A percentile compares a stretch with the other conserved stretches of the same genome.
These are phyloP conservation scores for Podila clonocystis DNA, from an alignment of 192 early-diverging fungal genomes.

Conservation along the genomic window DNA sequence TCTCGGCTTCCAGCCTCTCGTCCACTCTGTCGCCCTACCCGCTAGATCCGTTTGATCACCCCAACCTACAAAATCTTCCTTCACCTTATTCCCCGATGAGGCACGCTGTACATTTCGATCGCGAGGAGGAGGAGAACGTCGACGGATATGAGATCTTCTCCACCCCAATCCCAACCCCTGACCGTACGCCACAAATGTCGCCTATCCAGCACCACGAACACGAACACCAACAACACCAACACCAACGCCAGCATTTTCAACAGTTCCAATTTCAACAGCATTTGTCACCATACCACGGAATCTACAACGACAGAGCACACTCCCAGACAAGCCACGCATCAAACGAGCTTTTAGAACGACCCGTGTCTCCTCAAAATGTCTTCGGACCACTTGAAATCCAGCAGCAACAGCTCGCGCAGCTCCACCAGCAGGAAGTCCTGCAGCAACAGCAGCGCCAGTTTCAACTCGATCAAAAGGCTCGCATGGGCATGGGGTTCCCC, in stretches of 20 bases:
- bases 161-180: background rate
- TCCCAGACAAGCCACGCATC: no score
- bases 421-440: slow-evolving; percentile 3
- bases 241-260: background rate
- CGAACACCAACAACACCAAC: background rate
- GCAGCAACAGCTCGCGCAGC: background rate
- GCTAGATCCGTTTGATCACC: background rate
- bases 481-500: no score
- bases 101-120: slow-evolving; percentile 3
- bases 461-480: no score
- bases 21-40: no score
- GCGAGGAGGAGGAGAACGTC: slow-evolving; percentile 30
- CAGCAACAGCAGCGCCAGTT: slow-evolving; percentile 3
- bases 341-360: no score
- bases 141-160: slow-evolving; percentile 32
- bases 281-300: no score
- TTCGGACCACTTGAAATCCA: no score
- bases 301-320: no score
- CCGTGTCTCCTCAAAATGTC: no score
- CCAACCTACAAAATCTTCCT: slow-evolving; percentile 19
- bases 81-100: slow-evolving; percentile 23
- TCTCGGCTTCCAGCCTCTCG: no score
- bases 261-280: no score
- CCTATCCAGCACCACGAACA: background rate
- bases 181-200: background rate